These are phyloP conservation scores for Chenopodium album DNA, from an alignment of 148 eudicot species.

Conservation along the genomic window DNA sequence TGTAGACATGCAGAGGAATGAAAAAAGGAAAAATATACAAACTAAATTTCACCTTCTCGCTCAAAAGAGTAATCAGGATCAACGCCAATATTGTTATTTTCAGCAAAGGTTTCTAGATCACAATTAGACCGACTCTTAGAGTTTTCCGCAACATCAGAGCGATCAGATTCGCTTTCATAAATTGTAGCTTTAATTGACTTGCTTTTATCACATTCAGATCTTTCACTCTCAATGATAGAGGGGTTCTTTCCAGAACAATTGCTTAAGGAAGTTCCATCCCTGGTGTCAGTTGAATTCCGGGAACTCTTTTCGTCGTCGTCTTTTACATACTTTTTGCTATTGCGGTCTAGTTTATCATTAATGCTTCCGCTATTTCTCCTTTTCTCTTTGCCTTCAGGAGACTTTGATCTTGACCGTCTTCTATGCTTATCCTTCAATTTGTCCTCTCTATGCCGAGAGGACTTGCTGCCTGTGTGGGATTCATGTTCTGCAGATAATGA, in stretches of 20 bases:
- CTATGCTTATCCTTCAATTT: constrained; percentile 41
- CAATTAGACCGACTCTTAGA: constrained; percentile 8
- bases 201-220: constrained; percentile 32
- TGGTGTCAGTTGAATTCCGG: constrained; percentile 17
- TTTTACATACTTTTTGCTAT: constrained; percentile 31
- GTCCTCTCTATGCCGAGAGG: constrained; percentile 40
- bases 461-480: constrained; percentile 37
- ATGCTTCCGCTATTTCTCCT: constrained; percentile 32
- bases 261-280: constrained; percentile 31
- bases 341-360: constrained; percentile 28
- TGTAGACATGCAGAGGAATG: background rate
- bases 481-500: constrained; percentile 58
- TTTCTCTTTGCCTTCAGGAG: constrained; percentile 36
- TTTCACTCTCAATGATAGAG: background rate
- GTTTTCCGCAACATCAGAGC: constrained; percentile 25
- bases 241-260: constrained; percentile 14
- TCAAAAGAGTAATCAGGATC: constrained; percentile 19
- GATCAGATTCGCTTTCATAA: constrained; percentile 34
- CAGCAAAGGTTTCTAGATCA: constrained; percentile 20
- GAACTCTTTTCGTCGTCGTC: constrained; percentile 37
- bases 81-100: constrained; percentile 4
- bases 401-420: constrained; percentile 58
- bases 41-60: constrained; percentile 21
- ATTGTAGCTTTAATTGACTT: constrained; percentile 13
- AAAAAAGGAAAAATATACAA: constrained; percentile 4